A percentile compares a stretch with the other conserved stretches of the same genome.
phyloP scores from a whole-genome alignment of 2,329 filamentous ascomycete species.

The Arthrobotrys sphaeroides region DNA sequence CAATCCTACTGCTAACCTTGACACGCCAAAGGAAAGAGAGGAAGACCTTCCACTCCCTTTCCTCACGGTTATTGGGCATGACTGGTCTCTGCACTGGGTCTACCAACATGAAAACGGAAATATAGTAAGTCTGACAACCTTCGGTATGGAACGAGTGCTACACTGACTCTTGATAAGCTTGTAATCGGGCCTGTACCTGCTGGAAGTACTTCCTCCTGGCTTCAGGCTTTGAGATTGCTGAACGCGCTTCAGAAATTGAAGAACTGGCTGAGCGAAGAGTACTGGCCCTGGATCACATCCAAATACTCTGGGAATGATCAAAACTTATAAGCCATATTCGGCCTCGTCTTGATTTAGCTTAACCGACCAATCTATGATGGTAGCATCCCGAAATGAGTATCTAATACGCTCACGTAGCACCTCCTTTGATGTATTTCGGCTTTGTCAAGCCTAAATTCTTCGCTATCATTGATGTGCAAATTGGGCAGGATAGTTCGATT shows the following conservation, averaged over 20 bases:
- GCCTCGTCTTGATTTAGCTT: too few relatives aligned
- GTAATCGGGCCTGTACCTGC: not conserved
- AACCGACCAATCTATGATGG: too few relatives aligned
- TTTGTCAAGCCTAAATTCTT: too few relatives aligned
- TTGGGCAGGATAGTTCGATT: too few relatives aligned
- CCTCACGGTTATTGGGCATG: conserved; percentile 1
- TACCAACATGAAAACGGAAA: not conserved
- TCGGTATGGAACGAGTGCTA: too few relatives aligned
- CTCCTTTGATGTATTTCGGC: too few relatives aligned
- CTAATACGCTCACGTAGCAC: too few relatives aligned
- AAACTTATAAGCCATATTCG: too few relatives aligned
- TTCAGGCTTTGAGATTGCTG: not conserved
- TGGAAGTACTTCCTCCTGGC: not conserved
- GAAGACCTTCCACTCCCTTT: not conserved
- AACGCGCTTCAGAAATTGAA: not conserved
- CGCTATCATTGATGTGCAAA: too few relatives aligned
- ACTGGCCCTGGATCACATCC: not conserved
- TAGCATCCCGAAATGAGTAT: too few relatives aligned
- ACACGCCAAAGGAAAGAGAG: not conserved
- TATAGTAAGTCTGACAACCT: not conserved
- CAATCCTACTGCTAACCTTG: not conserved
- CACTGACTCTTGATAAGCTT: not conserved
- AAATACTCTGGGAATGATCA: too few relatives aligned
- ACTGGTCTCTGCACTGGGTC: not conserved
- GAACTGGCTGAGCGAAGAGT: not conserved